Percentiles rank a stretch among this genome's conserved stretches.
These are phyloP conservation scores for Xylaria multiplex DNA, from an alignment of 2,329 filamentous ascomycete genomes.

Conservation along the genomic window DNA sequence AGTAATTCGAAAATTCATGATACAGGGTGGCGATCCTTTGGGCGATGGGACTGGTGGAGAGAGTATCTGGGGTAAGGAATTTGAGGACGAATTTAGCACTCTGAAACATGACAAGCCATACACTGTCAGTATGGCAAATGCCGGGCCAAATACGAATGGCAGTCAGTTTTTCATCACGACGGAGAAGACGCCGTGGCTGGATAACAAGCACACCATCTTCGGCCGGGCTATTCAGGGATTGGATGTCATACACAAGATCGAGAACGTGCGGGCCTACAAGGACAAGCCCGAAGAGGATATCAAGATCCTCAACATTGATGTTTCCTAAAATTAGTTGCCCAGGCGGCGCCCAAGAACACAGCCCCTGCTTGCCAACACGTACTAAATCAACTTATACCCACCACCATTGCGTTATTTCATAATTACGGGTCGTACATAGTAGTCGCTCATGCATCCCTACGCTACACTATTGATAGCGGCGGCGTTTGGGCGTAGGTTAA, in stretches of 20 bases:
- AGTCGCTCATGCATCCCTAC: slow-evolving; percentile 8
- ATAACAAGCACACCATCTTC: slow-evolving; percentile 96
- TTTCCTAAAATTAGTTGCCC: slow-evolving; percentile 53
- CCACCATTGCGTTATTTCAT: slow-evolving; percentile 19
- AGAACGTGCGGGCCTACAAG: slow-evolving; percentile 84
- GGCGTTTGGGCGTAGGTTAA: slow-evolving; percentile 21
- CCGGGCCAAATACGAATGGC: slow-evolving; percentile 92
- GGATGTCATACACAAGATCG: slow-evolving; percentile 95
- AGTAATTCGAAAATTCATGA: slow-evolving; percentile 98
- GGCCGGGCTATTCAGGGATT: slow-evolving; percentile 88
- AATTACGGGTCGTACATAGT: slow-evolving; percentile 18
- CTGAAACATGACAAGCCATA: slow-evolving; percentile 96
- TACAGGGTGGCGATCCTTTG: slow-evolving; percentile 84
- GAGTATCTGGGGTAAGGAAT: slow-evolving; percentile 91
- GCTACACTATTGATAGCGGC: slow-evolving; percentile 6
- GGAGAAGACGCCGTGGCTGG: slow-evolving; percentile 95
- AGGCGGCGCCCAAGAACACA: slow-evolving; percentile 2
- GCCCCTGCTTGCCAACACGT: slow-evolving; percentile 9
- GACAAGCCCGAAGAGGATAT: slow-evolving; percentile 98
- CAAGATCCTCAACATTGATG: slow-evolving; percentile 90
- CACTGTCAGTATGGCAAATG: slow-evolving; percentile 97
- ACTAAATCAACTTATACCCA: slow-evolving; percentile 23
- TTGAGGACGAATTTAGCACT: slow-evolving; percentile 91
- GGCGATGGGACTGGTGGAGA: slow-evolving; percentile 91
- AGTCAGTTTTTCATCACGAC: slow-evolving; percentile 99